Conservation (phyloP, 1,139 yeast species). For the Zygosaccharomyces pseudobailii region DNA sequence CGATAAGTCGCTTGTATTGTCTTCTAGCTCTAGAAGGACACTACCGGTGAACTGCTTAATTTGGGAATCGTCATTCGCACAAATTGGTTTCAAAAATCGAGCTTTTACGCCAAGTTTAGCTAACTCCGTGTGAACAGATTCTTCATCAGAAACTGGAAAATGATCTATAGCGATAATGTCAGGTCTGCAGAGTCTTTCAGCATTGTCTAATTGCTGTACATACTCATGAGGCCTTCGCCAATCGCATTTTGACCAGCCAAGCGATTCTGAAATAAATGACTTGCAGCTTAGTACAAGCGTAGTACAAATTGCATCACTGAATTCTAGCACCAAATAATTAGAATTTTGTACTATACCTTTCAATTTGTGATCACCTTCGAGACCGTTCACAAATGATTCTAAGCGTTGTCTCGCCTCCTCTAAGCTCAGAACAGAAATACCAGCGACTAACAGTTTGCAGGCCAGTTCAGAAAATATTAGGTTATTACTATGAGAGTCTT, state of each 20-base stretch:
- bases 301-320: conserved; percentile 20
- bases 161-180: conserved; percentile 20
- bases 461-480: conserved; percentile 50
- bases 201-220: conserved; percentile 20
- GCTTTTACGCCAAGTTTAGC: conserved; percentile 10
- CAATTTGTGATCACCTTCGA: conserved; percentile 5
- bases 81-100: conserved; percentile 12
- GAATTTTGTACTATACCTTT: background rate
- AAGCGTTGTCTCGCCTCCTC: background rate
- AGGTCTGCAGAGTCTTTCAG: conserved; percentile 20
- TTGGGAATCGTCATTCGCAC: background rate
- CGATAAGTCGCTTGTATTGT: conserved; percentile 1
- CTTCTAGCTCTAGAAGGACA: conserved; percentile 12
- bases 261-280: conserved; percentile 19
- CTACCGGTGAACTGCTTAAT: conserved; percentile 14
- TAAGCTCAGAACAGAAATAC: conserved; percentile 33
- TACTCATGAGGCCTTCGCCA: conserved; percentile 30
- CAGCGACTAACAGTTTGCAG: conserved; percentile 46
- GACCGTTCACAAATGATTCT: conserved; percentile 4
- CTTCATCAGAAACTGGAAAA: conserved; percentile 11
- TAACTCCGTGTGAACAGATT: conserved; percentile 7
- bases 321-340: conserved; percentile 15
- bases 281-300: conserved; percentile 23
- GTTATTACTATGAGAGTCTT: conserved; percentile 44
- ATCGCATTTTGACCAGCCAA: conserved; percentile 3